phyloP scores from a whole-genome alignment of 2,329 filamentous ascomycete genomes.

The Aspergillus intermedius region DNA sequence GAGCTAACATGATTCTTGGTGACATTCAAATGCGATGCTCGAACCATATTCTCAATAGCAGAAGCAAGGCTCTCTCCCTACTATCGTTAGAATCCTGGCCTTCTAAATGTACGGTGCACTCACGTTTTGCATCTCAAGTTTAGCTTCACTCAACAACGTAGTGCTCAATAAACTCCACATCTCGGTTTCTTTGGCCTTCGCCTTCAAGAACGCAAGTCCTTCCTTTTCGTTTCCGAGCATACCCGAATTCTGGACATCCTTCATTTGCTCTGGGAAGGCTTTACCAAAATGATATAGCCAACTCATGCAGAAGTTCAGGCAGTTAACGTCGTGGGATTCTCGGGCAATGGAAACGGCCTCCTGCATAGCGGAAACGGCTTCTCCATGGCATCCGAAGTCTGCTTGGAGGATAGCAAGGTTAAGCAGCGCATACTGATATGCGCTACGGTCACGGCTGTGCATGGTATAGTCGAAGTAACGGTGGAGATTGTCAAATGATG shows the following conservation, averaged over 20 bases:
- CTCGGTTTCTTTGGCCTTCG: constrained; percentile 76
- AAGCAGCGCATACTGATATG: constrained; percentile 91
- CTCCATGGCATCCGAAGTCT: constrained; percentile 85
- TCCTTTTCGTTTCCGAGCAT: constrained; percentile 75
- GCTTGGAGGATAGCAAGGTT: constrained; percentile 90
- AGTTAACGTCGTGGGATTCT: constrained; percentile 86
- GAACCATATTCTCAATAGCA: constrained; percentile 71
- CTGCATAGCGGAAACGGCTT: constrained; percentile 89
- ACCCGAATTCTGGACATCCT: constrained; percentile 61
- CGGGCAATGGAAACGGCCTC: constrained; percentile 92
- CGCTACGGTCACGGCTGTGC: constrained; percentile 72
- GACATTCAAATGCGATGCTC: constrained; percentile 75
- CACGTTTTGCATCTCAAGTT: constrained; percentile 67
- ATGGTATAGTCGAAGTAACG: constrained; percentile 96
- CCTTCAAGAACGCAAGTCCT: constrained; percentile 73
- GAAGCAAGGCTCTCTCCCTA: constrained; percentile 53
- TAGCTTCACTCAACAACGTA: constrained; percentile 77
- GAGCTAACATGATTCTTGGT: constrained; percentile 66
- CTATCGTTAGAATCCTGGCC: constrained; percentile 12
- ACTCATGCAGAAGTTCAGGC: constrained; percentile 88
- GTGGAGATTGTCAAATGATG: constrained; percentile 84
- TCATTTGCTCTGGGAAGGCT: constrained; percentile 69
- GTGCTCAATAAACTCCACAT: constrained; percentile 83
- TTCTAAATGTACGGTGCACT: constrained; percentile 27
- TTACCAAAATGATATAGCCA: constrained; percentile 96